Conservation (phyloP, 106 monocot species). For the Vanilla planifolia region DNA sequence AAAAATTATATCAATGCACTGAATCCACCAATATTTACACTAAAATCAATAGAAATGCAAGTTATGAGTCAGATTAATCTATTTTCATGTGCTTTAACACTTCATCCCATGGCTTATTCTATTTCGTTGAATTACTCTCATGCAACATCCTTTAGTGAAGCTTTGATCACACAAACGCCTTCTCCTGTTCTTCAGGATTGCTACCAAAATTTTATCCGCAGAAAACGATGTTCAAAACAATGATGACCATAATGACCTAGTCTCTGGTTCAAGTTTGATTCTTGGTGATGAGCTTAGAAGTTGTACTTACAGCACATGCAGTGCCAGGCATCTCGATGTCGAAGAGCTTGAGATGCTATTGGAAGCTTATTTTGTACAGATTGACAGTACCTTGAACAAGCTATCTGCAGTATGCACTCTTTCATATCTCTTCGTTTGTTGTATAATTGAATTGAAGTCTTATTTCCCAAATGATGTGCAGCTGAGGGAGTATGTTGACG, state of each 20-base stretch:
- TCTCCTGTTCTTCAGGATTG: constrained; percentile 14
- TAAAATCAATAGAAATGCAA: too few relatives aligned
- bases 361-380: constrained; percentile 76
- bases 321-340: constrained; percentile 27
- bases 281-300: constrained; percentile 16
- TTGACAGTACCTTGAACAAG: constrained; percentile 65
- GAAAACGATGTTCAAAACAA: constrained; percentile 15
- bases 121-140: too few relatives aligned
- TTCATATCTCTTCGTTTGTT: not conserved
- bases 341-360: constrained; percentile 77
- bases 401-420: constrained; percentile 38
- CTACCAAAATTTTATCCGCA: constrained; percentile 12
- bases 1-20: too few relatives aligned
- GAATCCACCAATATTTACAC: too few relatives aligned
- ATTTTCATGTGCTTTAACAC: too few relatives aligned
- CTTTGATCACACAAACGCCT: not conserved
- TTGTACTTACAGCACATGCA: constrained; percentile 22
- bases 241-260: constrained; percentile 6
- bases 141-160: not conserved
- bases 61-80: too few relatives aligned
- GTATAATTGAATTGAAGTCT: not conserved
- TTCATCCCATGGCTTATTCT: too few relatives aligned
- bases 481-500: constrained; percentile 77
- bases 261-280: not conserved
- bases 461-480: constrained; percentile 12